phyloP scores from a whole-genome alignment of 2,329 filamentous ascomycete genomes.

The Talaromyces sp. region DNA sequence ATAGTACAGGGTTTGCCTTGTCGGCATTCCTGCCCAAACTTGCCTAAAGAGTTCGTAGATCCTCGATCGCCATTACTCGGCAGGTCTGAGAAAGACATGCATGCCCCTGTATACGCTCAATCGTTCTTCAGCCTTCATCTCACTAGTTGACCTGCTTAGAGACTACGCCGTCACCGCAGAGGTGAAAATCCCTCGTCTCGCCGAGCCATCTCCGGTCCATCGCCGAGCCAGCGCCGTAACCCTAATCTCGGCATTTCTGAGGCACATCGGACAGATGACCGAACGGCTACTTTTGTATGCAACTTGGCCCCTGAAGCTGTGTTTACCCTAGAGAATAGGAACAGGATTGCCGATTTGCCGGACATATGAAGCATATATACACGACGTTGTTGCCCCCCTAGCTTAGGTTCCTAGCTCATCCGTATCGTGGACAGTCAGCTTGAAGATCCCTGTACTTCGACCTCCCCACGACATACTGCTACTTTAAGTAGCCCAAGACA shows the following conservation, averaged over 20 bases:
- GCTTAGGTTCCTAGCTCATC: background rate
- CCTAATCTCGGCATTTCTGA: conserved; percentile 4
- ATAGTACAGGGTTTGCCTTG: background rate
- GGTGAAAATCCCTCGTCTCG: background rate
- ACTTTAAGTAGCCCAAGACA: background rate
- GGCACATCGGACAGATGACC: background rate
- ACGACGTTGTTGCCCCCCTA: background rate
- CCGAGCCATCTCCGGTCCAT: conserved; percentile 3
- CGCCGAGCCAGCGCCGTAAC: background rate
- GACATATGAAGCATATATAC: background rate
- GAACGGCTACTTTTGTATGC: background rate
- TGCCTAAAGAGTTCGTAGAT: background rate
- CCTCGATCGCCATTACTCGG: background rate
- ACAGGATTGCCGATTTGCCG: background rate
- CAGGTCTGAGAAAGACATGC: background rate
- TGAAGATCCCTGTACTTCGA: background rate
- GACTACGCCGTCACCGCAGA: too few species aligned
- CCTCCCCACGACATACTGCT: background rate
- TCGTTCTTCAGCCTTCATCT: background rate
- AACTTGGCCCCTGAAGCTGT: background rate
- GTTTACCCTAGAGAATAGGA: background rate
- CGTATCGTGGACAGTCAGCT: background rate
- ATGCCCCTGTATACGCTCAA: background rate
- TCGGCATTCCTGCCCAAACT: background rate
- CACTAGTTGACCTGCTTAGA: background rate